phyloP scores from a whole-genome alignment of 768 basidiomycete species.

The Kondoa subrosea region DNA sequence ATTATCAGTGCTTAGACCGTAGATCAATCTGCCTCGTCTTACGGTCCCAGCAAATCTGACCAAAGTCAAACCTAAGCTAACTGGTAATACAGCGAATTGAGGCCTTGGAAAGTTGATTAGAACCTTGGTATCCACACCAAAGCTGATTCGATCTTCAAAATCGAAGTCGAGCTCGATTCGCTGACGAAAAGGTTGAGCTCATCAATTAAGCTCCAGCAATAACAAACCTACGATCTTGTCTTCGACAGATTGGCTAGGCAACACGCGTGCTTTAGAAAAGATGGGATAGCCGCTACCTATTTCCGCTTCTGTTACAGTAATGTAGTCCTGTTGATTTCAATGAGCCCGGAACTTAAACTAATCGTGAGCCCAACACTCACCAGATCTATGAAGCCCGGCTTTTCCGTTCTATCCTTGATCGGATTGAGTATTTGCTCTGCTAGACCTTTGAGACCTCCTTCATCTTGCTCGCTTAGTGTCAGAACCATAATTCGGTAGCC shows the following conservation, averaged over 20 bases:
- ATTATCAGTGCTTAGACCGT: slow-evolving; percentile 38
- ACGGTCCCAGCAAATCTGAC: slow-evolving; percentile 68
- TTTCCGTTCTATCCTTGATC: slow-evolving; percentile 5
- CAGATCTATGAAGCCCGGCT: slow-evolving; percentile 29
- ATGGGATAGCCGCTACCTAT: slow-evolving; percentile 44
- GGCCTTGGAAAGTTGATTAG: slow-evolving; percentile 37
- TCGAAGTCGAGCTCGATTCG: slow-evolving; percentile 65
- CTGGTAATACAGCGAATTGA: slow-evolving; percentile 36
- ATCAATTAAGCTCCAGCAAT: neutral
- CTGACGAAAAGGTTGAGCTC: slow-evolving; percentile 33
- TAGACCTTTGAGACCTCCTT: slow-evolving; percentile 31
- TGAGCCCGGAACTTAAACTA: neutral
- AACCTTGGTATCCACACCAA: slow-evolving; percentile 37
- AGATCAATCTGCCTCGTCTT: slow-evolving; percentile 40
- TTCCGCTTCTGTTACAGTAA: slow-evolving; percentile 26
- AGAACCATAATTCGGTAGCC: slow-evolving; percentile 16
- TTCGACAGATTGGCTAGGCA: slow-evolving; percentile 32
- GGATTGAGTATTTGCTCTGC: slow-evolving; percentile 36
- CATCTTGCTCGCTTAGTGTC: slow-evolving; percentile 8
- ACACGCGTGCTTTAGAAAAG: slow-evolving; percentile 51
- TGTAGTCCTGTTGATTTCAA: slow-evolving; percentile 13
- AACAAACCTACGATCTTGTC: neutral
- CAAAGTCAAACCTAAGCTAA: slow-evolving; percentile 66
- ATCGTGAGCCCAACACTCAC: slow-evolving; percentile 24
- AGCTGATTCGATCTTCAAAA: slow-evolving; percentile 65